A percentile compares a stretch with the other conserved stretches of the same genome.
These are phyloP conservation scores for Grosmannia clavigera DNA, from an alignment of 2,329 filamentous ascomycete species.

Conservation along the genomic window DNA sequence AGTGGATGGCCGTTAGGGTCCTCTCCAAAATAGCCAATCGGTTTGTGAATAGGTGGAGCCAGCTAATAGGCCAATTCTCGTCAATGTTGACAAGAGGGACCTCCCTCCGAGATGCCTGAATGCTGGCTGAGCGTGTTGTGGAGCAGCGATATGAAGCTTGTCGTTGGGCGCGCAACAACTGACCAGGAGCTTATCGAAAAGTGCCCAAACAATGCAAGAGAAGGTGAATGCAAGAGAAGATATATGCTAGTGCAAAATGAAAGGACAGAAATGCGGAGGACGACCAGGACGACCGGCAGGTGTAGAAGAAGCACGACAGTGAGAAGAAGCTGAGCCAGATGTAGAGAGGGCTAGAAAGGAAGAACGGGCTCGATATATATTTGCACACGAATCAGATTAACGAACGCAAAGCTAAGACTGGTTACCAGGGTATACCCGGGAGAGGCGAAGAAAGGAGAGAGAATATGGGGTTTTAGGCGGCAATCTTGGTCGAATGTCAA, in stretches of 20 bases:
- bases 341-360: background rate
- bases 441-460: background rate
- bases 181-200: background rate
- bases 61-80: background rate
- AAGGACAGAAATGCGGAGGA: background rate
- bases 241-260: background rate
- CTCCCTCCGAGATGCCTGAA: background rate
- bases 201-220: background rate
- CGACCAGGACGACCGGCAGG: background rate
- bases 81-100: background rate
- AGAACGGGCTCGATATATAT: background rate
- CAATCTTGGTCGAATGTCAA: background rate
- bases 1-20: background rate
- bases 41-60: background rate
- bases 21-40: background rate
- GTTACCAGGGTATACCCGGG: background rate
- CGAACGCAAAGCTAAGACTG: background rate
- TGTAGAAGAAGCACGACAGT: background rate
- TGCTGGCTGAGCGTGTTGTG: background rate
- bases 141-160: background rate
- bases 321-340: background rate
- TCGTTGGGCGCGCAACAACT: conserved; percentile 3
- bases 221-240: background rate
- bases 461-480: background rate
- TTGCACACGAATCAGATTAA: background rate